Evolutionary conservation across 768 basidiomycete species (phyloP), one percentile per base, ranked within the genome.

Genomic region (Sistotremastrum suecicum): DNA sequence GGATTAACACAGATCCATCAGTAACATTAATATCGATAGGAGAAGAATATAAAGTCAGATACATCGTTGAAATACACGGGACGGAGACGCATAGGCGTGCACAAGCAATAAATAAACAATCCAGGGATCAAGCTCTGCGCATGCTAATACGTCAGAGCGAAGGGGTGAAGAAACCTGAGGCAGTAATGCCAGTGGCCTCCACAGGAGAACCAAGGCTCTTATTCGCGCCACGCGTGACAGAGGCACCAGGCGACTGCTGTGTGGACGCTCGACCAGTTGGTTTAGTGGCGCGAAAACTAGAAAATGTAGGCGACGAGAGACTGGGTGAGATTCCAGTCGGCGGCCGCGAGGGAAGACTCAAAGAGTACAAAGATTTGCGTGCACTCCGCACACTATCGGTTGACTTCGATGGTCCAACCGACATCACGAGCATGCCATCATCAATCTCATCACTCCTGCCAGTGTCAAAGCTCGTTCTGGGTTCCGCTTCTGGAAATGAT

Each of bases 371-470:
- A 28, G 40, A 44, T 29, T 43, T 10, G 10, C 40, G n/a, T 5
- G 40, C 31, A 31, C 4, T 5, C 41, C 41, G 30, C 33, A 34
- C 32, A 38, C 45, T 29, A 51, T 29, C 33, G 44, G 41, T 43
- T 41, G 49, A 44, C 5, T 35, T 34, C 29, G 46, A 57, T 28
- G 75, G 75, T 1, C 75, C 80, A 45, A 81, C 68, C 3, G 78
- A 76, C 80, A 80, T 81, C 10, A 80, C 76, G 39, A 81, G 69
- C 74, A 82, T 78, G 34, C 70, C 76, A 55, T 85, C 83, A 52
- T 85, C 82, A 40, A 82, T 74, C 43, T 80, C 78, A 35, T 85
- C 84, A 46, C 85, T 80, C 28, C 79, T 78, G 44, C 75, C 76
- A 7, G 65, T 58, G 4, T 54, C 54, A 6, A 66, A 51, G 46